Conservation (phyloP, 192 early-diverging fungal species). For the Umbelopsis sp. region DNA sequence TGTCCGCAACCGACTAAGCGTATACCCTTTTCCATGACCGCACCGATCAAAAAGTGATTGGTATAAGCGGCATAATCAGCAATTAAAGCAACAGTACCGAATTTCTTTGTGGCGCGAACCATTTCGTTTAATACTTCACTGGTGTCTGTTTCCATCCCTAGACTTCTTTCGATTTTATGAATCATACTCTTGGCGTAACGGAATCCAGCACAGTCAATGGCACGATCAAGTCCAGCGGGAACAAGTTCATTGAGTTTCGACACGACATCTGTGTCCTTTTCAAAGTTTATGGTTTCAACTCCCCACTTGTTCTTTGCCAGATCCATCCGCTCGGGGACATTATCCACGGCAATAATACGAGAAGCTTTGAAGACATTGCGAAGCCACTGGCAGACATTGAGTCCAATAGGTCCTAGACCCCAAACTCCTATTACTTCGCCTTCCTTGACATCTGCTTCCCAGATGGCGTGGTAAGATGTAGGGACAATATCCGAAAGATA, state of each 20-base stretch:
- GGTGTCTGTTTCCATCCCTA: slow-evolving; percentile 55
- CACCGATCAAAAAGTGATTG: slow-evolving; percentile 43
- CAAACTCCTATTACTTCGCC: slow-evolving; percentile 56
- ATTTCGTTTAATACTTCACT: slow-evolving; percentile 47
- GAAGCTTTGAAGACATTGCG: slow-evolving; percentile 37
- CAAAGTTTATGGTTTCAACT: slow-evolving; percentile 37
- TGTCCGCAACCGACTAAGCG: slow-evolving; percentile 45
- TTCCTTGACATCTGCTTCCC: slow-evolving; percentile 35
- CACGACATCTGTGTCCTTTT: slow-evolving; percentile 30
- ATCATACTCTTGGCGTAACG: slow-evolving; percentile 49
- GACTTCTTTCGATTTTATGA: slow-evolving; percentile 44
- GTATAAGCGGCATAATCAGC: slow-evolving; percentile 52
- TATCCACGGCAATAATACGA: slow-evolving; percentile 48
- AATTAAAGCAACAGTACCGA: slow-evolving; percentile 51
- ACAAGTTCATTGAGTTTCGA: slow-evolving; percentile 30
- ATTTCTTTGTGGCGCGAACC: slow-evolving; percentile 42
- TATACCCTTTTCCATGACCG: slow-evolving; percentile 47
- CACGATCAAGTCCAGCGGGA: slow-evolving; percentile 50
- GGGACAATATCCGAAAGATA: slow-evolving; percentile 51
- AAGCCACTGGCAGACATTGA: slow-evolving; percentile 35
- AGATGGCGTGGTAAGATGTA: slow-evolving; percentile 49
- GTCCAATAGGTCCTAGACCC: slow-evolving; percentile 57
- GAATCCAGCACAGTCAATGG: slow-evolving; percentile 56
- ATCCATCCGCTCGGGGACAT: slow-evolving; percentile 35
- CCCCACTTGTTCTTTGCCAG: slow-evolving; percentile 33